Conservation (phyloP, 2,329 filamentous ascomycete genomes). For the Stachybotrys chartarum region DNA sequence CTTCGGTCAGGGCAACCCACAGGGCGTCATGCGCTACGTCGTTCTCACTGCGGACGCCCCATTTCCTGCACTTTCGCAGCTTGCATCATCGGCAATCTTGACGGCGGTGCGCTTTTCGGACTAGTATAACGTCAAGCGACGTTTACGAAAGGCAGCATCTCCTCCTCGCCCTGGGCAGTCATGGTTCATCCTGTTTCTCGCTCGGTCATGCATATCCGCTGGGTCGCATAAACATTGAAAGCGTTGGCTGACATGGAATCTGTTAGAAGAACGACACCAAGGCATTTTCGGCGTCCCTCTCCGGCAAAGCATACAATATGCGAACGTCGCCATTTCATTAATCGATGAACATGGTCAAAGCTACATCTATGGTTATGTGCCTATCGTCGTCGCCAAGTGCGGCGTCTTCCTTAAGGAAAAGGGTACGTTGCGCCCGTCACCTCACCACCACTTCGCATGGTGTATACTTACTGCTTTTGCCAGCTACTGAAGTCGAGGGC, state of each 20-base stretch:
- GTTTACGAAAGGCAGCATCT: too few relatives aligned
- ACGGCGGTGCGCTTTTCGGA: too few relatives aligned
- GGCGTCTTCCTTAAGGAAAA: conserved; percentile 97
- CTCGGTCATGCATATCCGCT: not conserved
- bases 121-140: too few relatives aligned
- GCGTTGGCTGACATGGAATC: not conserved
- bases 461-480: conserved; percentile 1
- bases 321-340: conserved; percentile 95
- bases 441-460: not conserved
- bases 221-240: not conserved
- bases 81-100: too few relatives aligned
- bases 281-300: conserved; percentile 95
- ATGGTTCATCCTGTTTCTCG: not conserved
- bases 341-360: conserved; percentile 88
- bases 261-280: not conserved
- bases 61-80: too few relatives aligned
- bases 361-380: conserved; percentile 98
- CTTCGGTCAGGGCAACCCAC: not conserved
- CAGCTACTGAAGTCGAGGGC: conserved; percentile 89
- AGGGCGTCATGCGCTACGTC: too few relatives aligned
- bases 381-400: conserved; percentile 96
- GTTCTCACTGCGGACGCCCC: too few relatives aligned
- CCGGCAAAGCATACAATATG: conserved; percentile 91
- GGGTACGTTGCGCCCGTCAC: conserved; percentile 49
- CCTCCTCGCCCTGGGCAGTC: too few relatives aligned